A percentile compares a stretch with the other conserved stretches of the same genome.
Evolutionary conservation across 2,329 filamentous ascomycete species (phyloP).

Genomic region (Aureobasidium vineae): DNA sequence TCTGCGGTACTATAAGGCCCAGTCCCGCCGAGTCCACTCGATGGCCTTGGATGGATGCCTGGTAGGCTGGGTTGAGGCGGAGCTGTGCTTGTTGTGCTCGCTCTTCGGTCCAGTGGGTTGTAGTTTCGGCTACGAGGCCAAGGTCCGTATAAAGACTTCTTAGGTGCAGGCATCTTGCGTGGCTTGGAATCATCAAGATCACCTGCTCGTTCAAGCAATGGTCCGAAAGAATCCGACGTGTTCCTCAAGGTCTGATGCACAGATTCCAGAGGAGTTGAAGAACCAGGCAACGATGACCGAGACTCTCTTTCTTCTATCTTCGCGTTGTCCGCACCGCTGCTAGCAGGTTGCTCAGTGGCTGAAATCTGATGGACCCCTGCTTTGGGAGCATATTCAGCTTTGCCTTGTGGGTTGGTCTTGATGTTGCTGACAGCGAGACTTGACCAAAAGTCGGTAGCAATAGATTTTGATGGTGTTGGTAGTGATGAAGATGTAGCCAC

Average conservation of each 20-base stretch:
- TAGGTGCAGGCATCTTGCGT: conserved; percentile 21
- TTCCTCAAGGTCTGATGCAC: conserved; percentile 14
- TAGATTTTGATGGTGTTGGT: not conserved
- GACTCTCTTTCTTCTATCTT: conserved; percentile 7
- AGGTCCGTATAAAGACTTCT: conserved; percentile 23
- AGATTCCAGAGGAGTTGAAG: conserved; percentile 13
- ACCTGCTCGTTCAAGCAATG: conserved; percentile 8
- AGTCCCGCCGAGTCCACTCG: not conserved
- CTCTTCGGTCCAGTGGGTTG: conserved; percentile 19
- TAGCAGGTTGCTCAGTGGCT: not conserved
- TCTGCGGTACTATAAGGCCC: conserved; percentile 12
- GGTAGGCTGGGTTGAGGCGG: not conserved
- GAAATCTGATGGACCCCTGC: not conserved
- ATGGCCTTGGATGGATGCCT: conserved; percentile 1
- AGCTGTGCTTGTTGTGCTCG: conserved; percentile 14
- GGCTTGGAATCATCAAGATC: not conserved
- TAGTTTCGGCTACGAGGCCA: conserved; percentile 26
- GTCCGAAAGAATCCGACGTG: conserved; percentile 21
- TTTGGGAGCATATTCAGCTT: conserved; percentile 17
- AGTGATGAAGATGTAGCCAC: conserved; percentile 3
- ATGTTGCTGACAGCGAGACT: conserved; percentile 14
- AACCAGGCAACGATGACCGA: not conserved
- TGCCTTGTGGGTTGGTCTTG: conserved; percentile 13
- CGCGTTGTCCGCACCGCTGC: not conserved
- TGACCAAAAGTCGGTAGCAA: conserved; percentile 25